These are phyloP conservation scores for Multifurca ochricompacta DNA, from an alignment of 768 basidiomycete genomes.

Conservation along the genomic window DNA sequence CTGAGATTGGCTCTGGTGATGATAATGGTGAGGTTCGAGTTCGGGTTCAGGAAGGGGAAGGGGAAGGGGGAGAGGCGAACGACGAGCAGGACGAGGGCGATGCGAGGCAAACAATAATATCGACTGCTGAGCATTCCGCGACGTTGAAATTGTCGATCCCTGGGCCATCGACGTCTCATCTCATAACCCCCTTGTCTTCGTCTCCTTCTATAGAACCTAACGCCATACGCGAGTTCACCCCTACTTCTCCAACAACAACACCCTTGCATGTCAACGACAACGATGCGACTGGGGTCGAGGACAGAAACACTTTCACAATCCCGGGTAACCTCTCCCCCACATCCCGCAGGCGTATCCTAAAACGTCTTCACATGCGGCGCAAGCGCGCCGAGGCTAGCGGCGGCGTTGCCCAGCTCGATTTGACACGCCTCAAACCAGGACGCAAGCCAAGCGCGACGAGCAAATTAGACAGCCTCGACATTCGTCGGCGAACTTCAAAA, in stretches of 20 bases:
- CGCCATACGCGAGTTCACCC: not conserved
- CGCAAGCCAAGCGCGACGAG: conserved; percentile 23
- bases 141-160: not conserved
- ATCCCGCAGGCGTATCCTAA: conserved; percentile 47
- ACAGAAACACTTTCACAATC: not conserved
- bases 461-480: not conserved
- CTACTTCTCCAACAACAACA: not conserved
- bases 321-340: conserved; percentile 34
- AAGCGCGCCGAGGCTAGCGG: conserved; percentile 49
- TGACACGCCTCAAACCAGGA: conserved; percentile 36
- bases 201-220: not conserved
- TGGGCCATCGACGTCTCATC: not conserved
- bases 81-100: too few relatives aligned
- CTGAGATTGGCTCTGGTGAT: conserved; percentile 23
- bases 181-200: not conserved
- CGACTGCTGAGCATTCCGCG: too few relatives aligned
- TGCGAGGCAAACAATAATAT: too few relatives aligned
- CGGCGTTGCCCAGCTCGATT: conserved; percentile 25
- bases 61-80: conserved; percentile 28
- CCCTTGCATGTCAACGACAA: not conserved
- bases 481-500: too few relatives aligned
- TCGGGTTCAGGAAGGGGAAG: conserved; percentile 28
- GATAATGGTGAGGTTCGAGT: too few relatives aligned
- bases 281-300: too few relatives aligned
- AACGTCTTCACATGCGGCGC: conserved; percentile 66